Percentiles rank a stretch among this genome's conserved stretches.
Conservation (phyloP, 768 basidiomycete species). For the Amanita pallidorosea region DNA sequence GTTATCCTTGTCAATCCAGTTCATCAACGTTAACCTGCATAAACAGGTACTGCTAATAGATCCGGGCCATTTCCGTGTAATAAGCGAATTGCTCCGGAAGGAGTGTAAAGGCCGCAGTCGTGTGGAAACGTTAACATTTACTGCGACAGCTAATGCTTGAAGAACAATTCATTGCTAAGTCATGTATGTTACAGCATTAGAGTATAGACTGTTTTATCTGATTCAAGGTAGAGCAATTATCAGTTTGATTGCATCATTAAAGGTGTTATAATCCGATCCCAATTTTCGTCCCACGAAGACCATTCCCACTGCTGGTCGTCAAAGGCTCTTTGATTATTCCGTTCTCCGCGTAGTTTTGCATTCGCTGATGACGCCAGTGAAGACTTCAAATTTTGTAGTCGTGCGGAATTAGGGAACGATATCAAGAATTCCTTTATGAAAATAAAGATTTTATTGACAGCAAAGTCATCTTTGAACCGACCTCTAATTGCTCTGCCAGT, state of each 20-base stretch:
- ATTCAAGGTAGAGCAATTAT: neutral
- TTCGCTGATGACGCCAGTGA: conserved; percentile 28
- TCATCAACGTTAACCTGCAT: neutral
- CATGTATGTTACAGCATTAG: neutral
- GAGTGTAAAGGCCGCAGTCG: conserved; percentile 84
- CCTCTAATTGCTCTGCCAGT: conserved; percentile 66
- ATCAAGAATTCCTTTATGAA: conserved; percentile 37
- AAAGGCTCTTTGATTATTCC: neutral
- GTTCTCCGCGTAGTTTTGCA: conserved; percentile 5
- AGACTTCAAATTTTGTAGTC: conserved; percentile 39
- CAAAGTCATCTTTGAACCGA: conserved; percentile 18
- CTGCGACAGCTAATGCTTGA: conserved; percentile 39
- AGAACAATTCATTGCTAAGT: neutral
- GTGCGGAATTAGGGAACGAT: conserved; percentile 46
- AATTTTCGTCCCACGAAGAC: conserved; percentile 81
- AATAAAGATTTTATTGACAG: neutral
- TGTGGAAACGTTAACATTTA: conserved; percentile 73
- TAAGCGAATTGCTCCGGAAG: conserved; percentile 85
- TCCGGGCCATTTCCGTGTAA: conserved; percentile 79
- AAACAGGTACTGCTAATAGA: conserved; percentile 83
- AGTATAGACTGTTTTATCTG: neutral
- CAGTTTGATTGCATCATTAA: conserved; percentile 20
- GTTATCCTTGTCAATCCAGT: conserved; percentile 17
- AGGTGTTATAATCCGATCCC: conserved; percentile 59
- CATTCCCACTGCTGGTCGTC: conserved; percentile 36